These are phyloP conservation scores for Globisporangium cylindrosporum DNA, from an alignment of 352 stramenopile species.

Conservation along the genomic window DNA sequence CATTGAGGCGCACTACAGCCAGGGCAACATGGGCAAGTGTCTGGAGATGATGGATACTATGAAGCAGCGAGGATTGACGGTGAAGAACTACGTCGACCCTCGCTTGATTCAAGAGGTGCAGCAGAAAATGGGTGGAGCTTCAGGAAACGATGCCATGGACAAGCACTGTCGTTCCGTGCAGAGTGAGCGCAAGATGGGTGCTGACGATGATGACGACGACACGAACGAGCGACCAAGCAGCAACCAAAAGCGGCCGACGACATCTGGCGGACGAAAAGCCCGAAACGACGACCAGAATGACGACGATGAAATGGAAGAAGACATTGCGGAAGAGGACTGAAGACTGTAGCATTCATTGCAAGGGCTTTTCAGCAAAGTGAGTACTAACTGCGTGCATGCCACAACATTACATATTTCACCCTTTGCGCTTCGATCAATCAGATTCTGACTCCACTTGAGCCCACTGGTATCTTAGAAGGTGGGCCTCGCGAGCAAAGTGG, in stretches of 20 bases:
- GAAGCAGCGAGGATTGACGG: slow-evolving; percentile 48
- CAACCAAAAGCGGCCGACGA: slow-evolving; percentile 16
- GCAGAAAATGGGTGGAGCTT: slow-evolving; percentile 36
- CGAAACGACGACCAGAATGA: slow-evolving; percentile 32
- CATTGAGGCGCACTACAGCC: slow-evolving; percentile 71
- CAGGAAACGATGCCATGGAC: slow-evolving; percentile 22
- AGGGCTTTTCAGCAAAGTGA: not conserved
- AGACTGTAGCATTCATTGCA: not conserved
- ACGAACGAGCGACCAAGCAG: slow-evolving; percentile 14
- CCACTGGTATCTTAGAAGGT: too few species aligned
- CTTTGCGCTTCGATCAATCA: too few species aligned
- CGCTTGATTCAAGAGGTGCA: slow-evolving; percentile 70
- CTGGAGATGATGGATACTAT: slow-evolving; percentile 80
- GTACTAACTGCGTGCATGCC: not conserved
- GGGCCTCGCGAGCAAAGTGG: too few species aligned
- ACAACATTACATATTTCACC: too few species aligned
- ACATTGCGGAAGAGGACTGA: slow-evolving; percentile 71
- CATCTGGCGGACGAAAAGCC: slow-evolving; percentile 23
- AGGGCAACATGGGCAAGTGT: slow-evolving; percentile 61
- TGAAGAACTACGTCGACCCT: slow-evolving; percentile 77
- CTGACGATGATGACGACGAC: slow-evolving; percentile 13
- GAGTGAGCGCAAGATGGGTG: slow-evolving; percentile 34
- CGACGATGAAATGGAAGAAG: slow-evolving; percentile 79
- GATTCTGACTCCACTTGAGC: too few species aligned
- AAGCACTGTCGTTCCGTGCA: slow-evolving; percentile 18